phyloP scores from a whole-genome alignment of 768 basidiomycete species.

The Crucibulum laeve region DNA sequence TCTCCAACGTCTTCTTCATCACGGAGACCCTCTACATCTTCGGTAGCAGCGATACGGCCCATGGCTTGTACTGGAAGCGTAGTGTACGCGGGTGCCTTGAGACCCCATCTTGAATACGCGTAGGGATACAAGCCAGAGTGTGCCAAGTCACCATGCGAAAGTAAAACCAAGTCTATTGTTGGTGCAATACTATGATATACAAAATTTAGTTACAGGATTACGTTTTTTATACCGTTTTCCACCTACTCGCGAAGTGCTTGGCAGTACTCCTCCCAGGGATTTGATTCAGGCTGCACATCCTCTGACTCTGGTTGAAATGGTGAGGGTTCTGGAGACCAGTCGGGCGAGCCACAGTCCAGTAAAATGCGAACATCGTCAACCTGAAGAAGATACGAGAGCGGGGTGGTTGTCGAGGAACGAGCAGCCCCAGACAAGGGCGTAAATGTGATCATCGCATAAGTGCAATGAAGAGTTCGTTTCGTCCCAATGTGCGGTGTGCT shows the following conservation, averaged over 20 bases:
- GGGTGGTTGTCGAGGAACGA: slow-evolving; percentile 54
- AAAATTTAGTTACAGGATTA: slow-evolving; percentile 2
- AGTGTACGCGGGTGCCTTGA: slow-evolving; percentile 89
- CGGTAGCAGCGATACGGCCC: slow-evolving; percentile 86
- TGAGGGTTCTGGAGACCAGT: slow-evolving; percentile 67
- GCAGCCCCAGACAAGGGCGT: slow-evolving; percentile 87
- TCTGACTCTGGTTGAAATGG: slow-evolving; percentile 24
- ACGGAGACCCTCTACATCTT: slow-evolving; percentile 80
- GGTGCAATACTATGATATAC: slow-evolving; percentile 58
- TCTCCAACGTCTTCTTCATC: slow-evolving; percentile 71
- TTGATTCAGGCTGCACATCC: slow-evolving; percentile 21
- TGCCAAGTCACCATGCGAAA: slow-evolving; percentile 89
- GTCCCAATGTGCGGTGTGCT: too few relatives aligned
- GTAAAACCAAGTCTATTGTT: slow-evolving; percentile 81
- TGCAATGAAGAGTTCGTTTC: slow-evolving; percentile 4
- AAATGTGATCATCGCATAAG: slow-evolving; percentile 80
- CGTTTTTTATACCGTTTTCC: too few relatives aligned
- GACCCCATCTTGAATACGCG: slow-evolving; percentile 81
- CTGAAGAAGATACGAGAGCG: slow-evolving; percentile 83
- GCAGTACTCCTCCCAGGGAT: slow-evolving; percentile 65
- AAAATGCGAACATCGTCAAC: slow-evolving; percentile 93
- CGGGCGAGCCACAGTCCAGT: slow-evolving; percentile 91
- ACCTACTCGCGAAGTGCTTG: slow-evolving; percentile 64
- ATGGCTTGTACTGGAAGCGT: slow-evolving; percentile 95
- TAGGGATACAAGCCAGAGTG: slow-evolving; percentile 93